phyloP scores from a whole-genome alignment of 805 yeast species.

The Ogataea populi-albae region DNA sequence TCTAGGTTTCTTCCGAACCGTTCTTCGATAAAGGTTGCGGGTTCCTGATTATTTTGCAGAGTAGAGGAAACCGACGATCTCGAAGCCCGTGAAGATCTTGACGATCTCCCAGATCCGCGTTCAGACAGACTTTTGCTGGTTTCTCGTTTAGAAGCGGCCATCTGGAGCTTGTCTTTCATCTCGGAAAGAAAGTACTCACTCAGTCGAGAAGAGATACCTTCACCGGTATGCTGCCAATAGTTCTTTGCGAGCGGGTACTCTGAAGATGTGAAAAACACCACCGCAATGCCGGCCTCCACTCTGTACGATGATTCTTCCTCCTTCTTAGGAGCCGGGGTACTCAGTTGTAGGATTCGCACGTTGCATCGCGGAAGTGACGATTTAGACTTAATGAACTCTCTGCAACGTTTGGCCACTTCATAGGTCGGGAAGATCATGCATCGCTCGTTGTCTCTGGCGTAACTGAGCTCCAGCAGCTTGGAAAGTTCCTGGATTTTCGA shows the following conservation, averaged over 20 bases:
- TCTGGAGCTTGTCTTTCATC: constrained; percentile 41
- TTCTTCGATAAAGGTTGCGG: constrained; percentile 72
- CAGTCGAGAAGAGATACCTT: constrained; percentile 87
- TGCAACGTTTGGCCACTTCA: constrained; percentile 76
- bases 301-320: constrained; percentile 58
- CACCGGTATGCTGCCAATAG: constrained; percentile 98
- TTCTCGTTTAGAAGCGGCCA: constrained; percentile 22
- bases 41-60: constrained; percentile 41
- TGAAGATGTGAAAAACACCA: constrained; percentile 68
- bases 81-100: constrained; percentile 23
- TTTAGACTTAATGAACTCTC: constrained; percentile 65
- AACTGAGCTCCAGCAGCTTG: constrained; percentile 55
- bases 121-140: constrained; percentile 5
- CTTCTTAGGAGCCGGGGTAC: constrained; percentile 63
- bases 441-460: constrained; percentile 76
- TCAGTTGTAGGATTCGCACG: constrained; percentile 67
- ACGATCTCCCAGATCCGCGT: constrained; percentile 14
- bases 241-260: constrained; percentile 67
- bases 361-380: constrained; percentile 33
- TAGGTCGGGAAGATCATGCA: constrained; percentile 77
- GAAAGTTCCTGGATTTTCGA: constrained; percentile 56
- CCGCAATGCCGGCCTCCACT: constrained; percentile 68
- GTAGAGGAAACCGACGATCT: constrained; percentile 27
- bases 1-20: constrained; percentile 89
- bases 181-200: constrained; percentile 81